These are phyloP conservation scores for Chlorella sp. DNA, from an alignment of 139 green algal genomes.

Conservation along the genomic window DNA sequence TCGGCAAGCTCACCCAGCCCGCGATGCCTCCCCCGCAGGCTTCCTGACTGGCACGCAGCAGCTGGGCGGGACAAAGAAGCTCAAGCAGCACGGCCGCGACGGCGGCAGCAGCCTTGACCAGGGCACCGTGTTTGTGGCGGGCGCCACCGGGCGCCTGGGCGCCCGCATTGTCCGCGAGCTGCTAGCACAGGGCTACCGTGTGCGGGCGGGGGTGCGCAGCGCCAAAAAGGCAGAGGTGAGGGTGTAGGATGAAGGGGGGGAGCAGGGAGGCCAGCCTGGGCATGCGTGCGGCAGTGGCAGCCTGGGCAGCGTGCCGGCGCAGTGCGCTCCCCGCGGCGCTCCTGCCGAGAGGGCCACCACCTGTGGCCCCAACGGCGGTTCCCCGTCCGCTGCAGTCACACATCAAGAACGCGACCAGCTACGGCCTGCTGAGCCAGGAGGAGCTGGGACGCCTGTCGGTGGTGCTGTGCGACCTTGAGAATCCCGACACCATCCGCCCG, in stretches of 20 bases:
- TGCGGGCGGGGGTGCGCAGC: slow-evolving; percentile 76
- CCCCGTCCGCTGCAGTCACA: too few species aligned
- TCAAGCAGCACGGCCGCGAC: too few species aligned
- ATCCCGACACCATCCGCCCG: slow-evolving; percentile 53
- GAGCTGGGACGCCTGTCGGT: slow-evolving; percentile 49
- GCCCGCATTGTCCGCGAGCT: slow-evolving; percentile 71
- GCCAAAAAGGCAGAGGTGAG: slow-evolving; percentile 52
- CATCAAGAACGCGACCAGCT: slow-evolving; percentile 50
- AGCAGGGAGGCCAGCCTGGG: too few species aligned
- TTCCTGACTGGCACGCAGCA: not conserved
- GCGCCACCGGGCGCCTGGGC: slow-evolving; percentile 78
- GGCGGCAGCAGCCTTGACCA: too few species aligned
- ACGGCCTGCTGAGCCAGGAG: slow-evolving; percentile 56
- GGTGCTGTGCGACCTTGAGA: slow-evolving; percentile 69
- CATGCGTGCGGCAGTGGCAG: too few species aligned
- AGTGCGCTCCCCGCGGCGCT: too few species aligned
- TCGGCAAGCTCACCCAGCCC: not conserved
- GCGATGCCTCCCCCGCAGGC: not conserved
- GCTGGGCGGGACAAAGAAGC: not conserved
- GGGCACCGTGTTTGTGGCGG: slow-evolving; percentile 85
- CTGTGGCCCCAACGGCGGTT: too few species aligned
- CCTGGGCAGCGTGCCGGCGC: too few species aligned
- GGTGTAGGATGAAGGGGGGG: too few species aligned
- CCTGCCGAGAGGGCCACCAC: too few species aligned
- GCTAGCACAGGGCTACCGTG: slow-evolving; percentile 56